These are phyloP conservation scores for Plasmodium relictum DNA, from an alignment of 169 alveolate genomes.

Conservation along the genomic window DNA sequence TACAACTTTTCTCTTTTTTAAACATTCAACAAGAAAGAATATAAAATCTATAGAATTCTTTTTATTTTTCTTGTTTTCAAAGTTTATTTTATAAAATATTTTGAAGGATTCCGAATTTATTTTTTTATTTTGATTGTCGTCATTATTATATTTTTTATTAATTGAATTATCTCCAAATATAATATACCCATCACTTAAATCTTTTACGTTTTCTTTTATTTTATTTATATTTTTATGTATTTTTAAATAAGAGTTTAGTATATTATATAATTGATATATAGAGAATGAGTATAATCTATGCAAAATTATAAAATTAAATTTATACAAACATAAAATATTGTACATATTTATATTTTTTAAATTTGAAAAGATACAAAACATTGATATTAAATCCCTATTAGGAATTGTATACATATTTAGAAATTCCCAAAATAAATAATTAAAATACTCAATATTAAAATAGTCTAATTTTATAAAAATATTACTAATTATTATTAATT, in stretches of 20 bases:
- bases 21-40: slow-evolving; percentile 17
- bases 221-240: slow-evolving; percentile 1
- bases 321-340: slow-evolving; percentile 18
- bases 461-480: slow-evolving; percentile 31
- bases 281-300: slow-evolving; percentile 52
- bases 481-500: slow-evolving; percentile 7
- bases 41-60: slow-evolving; percentile 10
- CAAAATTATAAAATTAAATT: slow-evolving; percentile 26
- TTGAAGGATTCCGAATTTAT: slow-evolving; percentile 13
- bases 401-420: neutral
- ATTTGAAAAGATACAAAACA: slow-evolving; percentile 6
- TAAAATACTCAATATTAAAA: slow-evolving; percentile 16
- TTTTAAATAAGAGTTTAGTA: slow-evolving; percentile 28
- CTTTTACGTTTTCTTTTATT: neutral
- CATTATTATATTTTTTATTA: neutral
- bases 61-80: neutral
- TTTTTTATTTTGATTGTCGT: neutral
- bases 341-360: slow-evolving; percentile 11
- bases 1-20: slow-evolving; percentile 20
- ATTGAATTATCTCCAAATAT: neutral
- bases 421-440: slow-evolving; percentile 10
- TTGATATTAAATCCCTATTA: slow-evolving; percentile 13
- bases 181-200: neutral
- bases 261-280: slow-evolving; percentile 23
- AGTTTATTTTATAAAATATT: slow-evolving; percentile 25